phyloP scores from a whole-genome alignment of 805 yeast genomes.

The Schwanniomyces occidentalis region DNA sequence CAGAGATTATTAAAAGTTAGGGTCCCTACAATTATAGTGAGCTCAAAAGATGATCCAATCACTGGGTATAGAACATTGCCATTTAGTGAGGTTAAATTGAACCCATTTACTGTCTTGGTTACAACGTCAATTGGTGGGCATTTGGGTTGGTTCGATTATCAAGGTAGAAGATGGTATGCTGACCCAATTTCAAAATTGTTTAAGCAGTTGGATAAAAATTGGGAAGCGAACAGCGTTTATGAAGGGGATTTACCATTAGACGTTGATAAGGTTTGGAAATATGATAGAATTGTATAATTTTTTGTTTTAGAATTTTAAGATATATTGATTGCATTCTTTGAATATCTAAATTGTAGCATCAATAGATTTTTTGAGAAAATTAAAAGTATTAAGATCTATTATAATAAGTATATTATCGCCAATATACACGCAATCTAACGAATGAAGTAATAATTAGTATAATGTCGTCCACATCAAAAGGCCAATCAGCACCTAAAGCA shows the following conservation, averaged over 20 bases:
- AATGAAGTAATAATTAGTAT: no score
- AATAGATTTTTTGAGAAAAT: no score
- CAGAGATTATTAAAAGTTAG: conserved; percentile 54
- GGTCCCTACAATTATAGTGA: conserved; percentile 62
- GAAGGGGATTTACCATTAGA: conserved; percentile 28
- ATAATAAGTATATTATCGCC: no score
- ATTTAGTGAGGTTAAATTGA: conserved; percentile 43
- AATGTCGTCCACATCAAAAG: no score
- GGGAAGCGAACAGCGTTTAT: conserved; percentile 19
- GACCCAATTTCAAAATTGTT: conserved; percentile 36
- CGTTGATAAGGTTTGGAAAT: conserved; percentile 29
- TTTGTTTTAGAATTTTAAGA: no score
- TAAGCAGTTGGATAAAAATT: conserved; percentile 28
- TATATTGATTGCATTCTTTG: neutral
- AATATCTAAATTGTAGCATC: no score
- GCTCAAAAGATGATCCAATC: conserved; percentile 69
- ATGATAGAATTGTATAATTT: conserved; percentile 28
- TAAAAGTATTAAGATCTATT: no score
- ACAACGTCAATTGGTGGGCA: conserved; percentile 74
- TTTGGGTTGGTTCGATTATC: conserved; percentile 48
- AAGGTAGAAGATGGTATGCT: conserved; percentile 39
- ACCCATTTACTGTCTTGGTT: conserved; percentile 59
- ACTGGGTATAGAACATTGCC: conserved; percentile 57
- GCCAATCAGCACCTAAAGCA: no score
- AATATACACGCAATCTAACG: no score